Percentiles rank a stretch among this genome's conserved stretches.
Conservation (phyloP, 129 eudicot genomes). For the Heracleum sosnowskyi region DNA sequence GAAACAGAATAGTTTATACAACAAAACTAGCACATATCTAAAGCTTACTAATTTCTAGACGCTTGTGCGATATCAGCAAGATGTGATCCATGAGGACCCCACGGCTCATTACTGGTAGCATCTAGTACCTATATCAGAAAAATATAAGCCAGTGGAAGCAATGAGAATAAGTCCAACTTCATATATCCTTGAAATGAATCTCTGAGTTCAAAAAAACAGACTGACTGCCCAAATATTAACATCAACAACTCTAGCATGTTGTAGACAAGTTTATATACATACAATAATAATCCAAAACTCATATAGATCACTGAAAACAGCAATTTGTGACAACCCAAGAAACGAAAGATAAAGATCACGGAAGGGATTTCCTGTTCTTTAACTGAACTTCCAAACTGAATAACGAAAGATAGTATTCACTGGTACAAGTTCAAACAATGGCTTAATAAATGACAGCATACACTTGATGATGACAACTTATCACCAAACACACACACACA, state of each 20-base stretch:
- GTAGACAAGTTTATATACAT: background rate
- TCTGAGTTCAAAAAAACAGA: background rate
- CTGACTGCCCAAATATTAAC: background rate
- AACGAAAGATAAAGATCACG: background rate
- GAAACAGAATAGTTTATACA: background rate
- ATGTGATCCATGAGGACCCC: slow-evolving; percentile 99
- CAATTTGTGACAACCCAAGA: background rate
- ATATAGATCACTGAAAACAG: background rate
- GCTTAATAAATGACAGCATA: background rate
- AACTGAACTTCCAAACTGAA: background rate
- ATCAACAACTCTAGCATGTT: background rate
- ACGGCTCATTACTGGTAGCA: slow-evolving; percentile 98
- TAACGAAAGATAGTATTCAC: no score
- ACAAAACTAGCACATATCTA: background rate
- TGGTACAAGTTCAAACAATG: background rate
- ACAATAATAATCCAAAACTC: background rate
- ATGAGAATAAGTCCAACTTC: background rate
- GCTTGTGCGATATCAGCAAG: slow-evolving; percentile 97
- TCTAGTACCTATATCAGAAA: slow-evolving; percentile 69
- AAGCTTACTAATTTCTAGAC: slow-evolving; percentile 76
- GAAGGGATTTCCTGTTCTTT: background rate
- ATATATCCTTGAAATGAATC: background rate
- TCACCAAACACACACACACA: background rate
- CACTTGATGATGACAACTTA: background rate
- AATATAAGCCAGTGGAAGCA: background rate